Base-by-base conservation (phyloP, 1,284 basidiomycete species). In the Schizophyllum commune region DNA sequence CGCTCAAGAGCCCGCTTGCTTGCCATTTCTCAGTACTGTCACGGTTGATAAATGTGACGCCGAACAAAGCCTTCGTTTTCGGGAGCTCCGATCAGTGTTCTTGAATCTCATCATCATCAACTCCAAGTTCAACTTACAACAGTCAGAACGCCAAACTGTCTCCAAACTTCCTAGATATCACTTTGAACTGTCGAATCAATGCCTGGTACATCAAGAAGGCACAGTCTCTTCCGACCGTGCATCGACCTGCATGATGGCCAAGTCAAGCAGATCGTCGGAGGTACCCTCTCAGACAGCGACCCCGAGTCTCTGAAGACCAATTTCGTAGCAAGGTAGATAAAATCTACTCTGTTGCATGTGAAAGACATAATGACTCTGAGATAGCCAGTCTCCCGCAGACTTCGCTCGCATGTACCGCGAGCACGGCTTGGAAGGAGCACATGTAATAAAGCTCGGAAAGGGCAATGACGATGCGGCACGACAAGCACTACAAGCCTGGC, bases 231-330 rank as follows among this genome's bases (percentile, higher is more conserved):
- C 77, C 83, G 91, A 60, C 97, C 97, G 11, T 99, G 97, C 74
- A 98, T 99, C 69, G 97, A 99, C 74, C 83, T 99, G 27, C 97
- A 99, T 76, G 84, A 88, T 64, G 95, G 95, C 9, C 79, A 92
- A 68, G 97, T 99, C 61, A 99, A 99, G 75, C 97, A 99, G 77
- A 99, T 99, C 63, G 94, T 99, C 9, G 97, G 97, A 32, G 94
- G 95, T 1, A 96, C 94, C 1, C 81, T 99, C 33, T 88, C 86
- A 8, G 86, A 92, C 58, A 71, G 75, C 19, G 75, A 84, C 58
- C 83, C 88, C 7, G 76, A 80, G 19, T 76, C 77, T 47, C 83
- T 98, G 63, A 85, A 84, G 70, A 98, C 94, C 21, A 99, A 99
- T 75, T 99, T 97, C 72, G 86, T 97, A 54, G 88, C 96, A 62